Evolutionary conservation across 768 basidiomycete species (phyloP).

Genomic region (Cystofilobasidium ferigula): DNA sequence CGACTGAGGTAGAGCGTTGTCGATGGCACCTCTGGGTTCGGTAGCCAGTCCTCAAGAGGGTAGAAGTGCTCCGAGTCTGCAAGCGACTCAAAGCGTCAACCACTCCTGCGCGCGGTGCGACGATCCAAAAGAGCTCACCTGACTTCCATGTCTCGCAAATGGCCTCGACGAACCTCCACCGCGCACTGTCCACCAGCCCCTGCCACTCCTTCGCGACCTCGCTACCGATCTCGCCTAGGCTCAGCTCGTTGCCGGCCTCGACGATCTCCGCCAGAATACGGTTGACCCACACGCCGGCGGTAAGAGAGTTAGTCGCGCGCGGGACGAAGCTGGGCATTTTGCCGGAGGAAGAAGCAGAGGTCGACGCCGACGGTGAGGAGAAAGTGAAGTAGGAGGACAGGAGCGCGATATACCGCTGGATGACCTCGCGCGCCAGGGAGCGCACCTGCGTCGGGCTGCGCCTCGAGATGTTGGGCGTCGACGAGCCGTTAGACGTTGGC

Average conservation of each 20-base stretch:
- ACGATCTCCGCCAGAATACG: slow-evolving; percentile 73
- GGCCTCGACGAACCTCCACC: slow-evolving; percentile 80
- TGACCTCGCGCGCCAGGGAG: slow-evolving; percentile 75
- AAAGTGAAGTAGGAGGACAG: slow-evolving; percentile 76
- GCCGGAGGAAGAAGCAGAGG: slow-evolving; percentile 18
- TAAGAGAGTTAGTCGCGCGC: slow-evolving; percentile 61
- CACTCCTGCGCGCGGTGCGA: neutral
- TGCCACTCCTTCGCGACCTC: slow-evolving; percentile 53
- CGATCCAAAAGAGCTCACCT: slow-evolving; percentile 45
- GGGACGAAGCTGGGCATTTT: slow-evolving; percentile 51
- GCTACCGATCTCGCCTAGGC: slow-evolving; percentile 64
- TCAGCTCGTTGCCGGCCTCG: slow-evolving; percentile 72
- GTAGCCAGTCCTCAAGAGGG: slow-evolving; percentile 73
- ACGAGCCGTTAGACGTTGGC: neutral
- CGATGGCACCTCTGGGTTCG: slow-evolving; percentile 51
- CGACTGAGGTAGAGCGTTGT: slow-evolving; percentile 32
- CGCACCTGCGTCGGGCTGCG: slow-evolving; percentile 73
- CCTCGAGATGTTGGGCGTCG: slow-evolving; percentile 42
- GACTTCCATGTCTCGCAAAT: slow-evolving; percentile 67
- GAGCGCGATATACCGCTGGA: slow-evolving; percentile 71
- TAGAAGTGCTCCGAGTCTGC: slow-evolving; percentile 74
- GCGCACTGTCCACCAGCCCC: slow-evolving; percentile 62
- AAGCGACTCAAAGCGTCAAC: neutral
- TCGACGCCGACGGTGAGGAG: slow-evolving; percentile 48
- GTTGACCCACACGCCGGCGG: slow-evolving; percentile 66